Conservation (phyloP, 2,329 filamentous ascomycete genomes). For the Tolypocladium endophyticum region DNA sequence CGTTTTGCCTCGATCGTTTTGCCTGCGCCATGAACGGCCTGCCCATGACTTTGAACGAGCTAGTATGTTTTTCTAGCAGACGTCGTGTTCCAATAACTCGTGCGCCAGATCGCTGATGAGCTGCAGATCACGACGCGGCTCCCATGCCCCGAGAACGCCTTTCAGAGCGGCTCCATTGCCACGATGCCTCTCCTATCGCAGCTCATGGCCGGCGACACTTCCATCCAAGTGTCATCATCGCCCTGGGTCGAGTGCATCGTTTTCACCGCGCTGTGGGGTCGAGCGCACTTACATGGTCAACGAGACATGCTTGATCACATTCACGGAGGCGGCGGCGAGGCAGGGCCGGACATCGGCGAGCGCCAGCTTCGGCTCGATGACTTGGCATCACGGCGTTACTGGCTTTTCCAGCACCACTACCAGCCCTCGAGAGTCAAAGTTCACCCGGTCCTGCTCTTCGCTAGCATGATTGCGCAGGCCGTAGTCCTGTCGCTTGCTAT, state of each 20-base stretch:
- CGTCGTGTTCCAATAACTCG: not conserved
- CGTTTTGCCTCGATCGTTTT: not conserved
- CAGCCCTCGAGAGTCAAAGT: not conserved
- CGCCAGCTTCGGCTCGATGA: not conserved
- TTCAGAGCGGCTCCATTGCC: not conserved
- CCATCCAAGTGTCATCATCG: not conserved
- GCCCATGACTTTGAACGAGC: not conserved
- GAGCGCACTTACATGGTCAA: not conserved
- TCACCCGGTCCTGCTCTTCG: not conserved
- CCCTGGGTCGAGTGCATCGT: not conserved
- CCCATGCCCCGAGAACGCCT: not conserved
- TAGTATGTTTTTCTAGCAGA: not conserved
- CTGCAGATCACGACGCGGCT: not conserved
- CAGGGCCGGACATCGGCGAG: not conserved
- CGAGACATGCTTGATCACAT: not conserved
- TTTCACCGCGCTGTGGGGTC: not conserved
- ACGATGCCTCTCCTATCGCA: not conserved
- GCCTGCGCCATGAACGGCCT: not conserved
- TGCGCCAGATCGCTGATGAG: not conserved
- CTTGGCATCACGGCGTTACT: not conserved
- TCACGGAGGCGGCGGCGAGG: not conserved
- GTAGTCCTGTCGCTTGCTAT: not conserved
- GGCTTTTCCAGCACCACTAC: not conserved
- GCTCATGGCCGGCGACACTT: not conserved
- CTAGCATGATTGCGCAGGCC: not conserved